Evolutionary conservation across 2,329 filamentous ascomycete genomes (phyloP).

Genomic region (Gaeumannomyces tritici): DNA sequence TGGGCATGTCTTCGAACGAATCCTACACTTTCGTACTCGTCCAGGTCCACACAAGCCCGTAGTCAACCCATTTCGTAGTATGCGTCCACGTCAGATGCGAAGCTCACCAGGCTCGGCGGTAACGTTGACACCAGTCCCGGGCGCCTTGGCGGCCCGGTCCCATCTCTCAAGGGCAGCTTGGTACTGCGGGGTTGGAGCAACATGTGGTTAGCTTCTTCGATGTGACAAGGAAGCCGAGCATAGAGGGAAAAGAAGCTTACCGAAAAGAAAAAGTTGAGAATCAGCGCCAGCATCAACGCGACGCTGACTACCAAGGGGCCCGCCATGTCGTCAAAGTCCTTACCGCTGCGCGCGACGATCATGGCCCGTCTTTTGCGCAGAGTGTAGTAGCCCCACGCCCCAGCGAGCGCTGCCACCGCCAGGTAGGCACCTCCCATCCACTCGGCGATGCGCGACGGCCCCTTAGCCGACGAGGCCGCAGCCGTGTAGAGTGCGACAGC

Average conservation of each 20-base stretch:
- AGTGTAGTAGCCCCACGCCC: conserved; percentile 79
- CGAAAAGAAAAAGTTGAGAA: conserved; percentile 85
- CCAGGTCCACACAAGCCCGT: neutral
- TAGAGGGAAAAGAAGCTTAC: conserved; percentile 31
- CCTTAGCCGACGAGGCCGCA: conserved; percentile 39
- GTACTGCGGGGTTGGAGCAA: conserved; percentile 5
- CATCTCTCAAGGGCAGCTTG: conserved; percentile 11
- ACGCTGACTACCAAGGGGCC: conserved; percentile 78
- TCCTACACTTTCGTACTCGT: neutral
- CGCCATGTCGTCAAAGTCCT: conserved; percentile 83
- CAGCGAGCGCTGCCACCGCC: conserved; percentile 70
- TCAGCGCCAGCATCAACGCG: conserved; percentile 67
- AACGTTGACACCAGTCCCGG: neutral
- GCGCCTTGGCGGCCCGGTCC: conserved; percentile 3
- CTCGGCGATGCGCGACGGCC: conserved; percentile 44
- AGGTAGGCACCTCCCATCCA: conserved; percentile 78
- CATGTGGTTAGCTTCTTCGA: neutral
- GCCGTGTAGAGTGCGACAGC: conserved; percentile 84
- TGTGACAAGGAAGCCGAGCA: neutral
- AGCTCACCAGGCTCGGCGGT: neutral
- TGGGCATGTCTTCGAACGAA: neutral
- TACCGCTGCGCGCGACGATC: conserved; percentile 78
- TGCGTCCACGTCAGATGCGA: neutral
- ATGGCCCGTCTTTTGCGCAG: conserved; percentile 66
- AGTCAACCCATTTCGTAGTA: neutral